phyloP scores from a whole-genome alignment of 345 rosid species.

The Pistacia atlantica region DNA sequence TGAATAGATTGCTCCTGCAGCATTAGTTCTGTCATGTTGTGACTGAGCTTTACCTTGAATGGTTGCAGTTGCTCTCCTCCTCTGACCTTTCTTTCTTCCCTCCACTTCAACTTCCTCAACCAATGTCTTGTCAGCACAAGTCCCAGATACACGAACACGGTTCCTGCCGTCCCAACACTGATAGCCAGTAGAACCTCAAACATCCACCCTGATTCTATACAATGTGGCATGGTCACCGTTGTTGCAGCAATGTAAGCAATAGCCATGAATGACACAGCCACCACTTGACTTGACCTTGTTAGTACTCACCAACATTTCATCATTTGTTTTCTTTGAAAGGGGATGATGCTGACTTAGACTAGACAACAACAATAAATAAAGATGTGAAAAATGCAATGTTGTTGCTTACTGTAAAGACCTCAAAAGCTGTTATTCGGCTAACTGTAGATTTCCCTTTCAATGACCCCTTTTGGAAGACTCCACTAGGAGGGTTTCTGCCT shows the following conservation, averaged over 20 bases:
- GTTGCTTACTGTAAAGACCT: conserved; percentile 34
- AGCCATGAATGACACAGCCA: conserved; percentile 41
- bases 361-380: conserved; percentile 32
- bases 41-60: background rate
- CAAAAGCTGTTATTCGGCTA: conserved; percentile 30
- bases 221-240: background rate
- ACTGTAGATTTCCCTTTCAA: conserved; percentile 24
- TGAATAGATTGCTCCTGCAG: background rate
- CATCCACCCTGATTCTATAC: conserved; percentile 21
- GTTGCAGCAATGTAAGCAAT: conserved; percentile 33
- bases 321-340: conserved; percentile 25
- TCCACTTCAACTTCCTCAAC: conserved; percentile 23
- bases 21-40: background rate
- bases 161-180: no score
- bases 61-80: background rate
- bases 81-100: background rate
- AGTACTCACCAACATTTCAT: conserved; percentile 21
- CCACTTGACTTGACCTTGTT: conserved; percentile 34
- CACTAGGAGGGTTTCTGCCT: conserved; percentile 30
- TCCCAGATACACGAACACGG: no score
- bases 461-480: conserved; percentile 18
- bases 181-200: background rate
- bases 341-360: conserved; percentile 25
- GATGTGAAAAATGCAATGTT: conserved; percentile 46
- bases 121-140: conserved; percentile 9